phyloP scores from a whole-genome alignment of 1,284 basidiomycete genomes.

The Ustilago crameri region DNA sequence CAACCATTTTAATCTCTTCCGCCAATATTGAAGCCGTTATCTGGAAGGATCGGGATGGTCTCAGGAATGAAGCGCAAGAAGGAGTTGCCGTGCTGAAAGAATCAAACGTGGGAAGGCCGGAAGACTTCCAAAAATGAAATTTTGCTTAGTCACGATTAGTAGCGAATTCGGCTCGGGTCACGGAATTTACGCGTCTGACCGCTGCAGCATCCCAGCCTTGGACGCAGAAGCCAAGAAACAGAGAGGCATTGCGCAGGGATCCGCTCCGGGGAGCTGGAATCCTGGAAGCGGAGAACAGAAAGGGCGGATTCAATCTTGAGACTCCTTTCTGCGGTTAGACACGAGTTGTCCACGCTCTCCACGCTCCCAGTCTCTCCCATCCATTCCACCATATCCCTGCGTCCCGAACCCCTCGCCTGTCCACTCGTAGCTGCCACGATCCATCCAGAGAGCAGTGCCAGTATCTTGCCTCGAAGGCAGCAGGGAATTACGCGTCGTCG shows the following conservation, averaged over 20 bases:
- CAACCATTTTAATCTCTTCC: constrained; percentile 16
- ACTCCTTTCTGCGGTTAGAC: not conserved
- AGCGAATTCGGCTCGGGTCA: constrained; percentile 25
- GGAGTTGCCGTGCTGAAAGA: no score
- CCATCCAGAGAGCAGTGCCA: not conserved
- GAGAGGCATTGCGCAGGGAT: constrained; percentile 6
- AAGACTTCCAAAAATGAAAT: constrained; percentile 25
- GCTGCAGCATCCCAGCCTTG: not conserved
- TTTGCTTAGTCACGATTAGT: constrained; percentile 38
- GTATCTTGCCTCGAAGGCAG: not conserved
- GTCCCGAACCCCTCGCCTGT: not conserved
- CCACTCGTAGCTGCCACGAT: not conserved
- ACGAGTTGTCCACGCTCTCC: not conserved
- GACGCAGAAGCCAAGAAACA: not conserved
- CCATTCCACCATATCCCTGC: constrained; percentile 3
- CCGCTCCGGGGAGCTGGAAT: constrained; percentile 6
- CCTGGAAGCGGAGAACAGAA: constrained; percentile 26
- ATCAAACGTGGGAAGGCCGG: not conserved
- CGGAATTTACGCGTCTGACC: constrained; percentile 36
- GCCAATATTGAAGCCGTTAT: not conserved
- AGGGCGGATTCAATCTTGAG: not conserved
- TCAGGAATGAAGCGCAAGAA: no score
- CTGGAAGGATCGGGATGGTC: not conserved
- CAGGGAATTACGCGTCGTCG: not conserved
- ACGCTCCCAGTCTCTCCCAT: constrained; percentile 6